These are phyloP conservation scores for Testicularia cyperi DNA, from an alignment of 1,284 basidiomycete species.

Conservation along the genomic window DNA sequence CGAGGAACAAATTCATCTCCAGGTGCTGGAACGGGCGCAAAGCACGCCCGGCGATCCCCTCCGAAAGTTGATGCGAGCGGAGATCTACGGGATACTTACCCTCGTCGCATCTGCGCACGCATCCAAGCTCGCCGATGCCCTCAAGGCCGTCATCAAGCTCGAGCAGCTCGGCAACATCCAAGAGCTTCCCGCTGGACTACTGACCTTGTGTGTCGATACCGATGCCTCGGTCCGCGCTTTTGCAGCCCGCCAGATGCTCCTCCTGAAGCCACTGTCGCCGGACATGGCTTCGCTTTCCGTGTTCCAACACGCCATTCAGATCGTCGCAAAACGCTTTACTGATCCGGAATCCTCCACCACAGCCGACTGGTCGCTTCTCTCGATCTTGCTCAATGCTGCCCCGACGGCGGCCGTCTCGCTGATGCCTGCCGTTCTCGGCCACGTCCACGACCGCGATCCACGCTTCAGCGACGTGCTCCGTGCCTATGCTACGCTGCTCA, in stretches of 20 bases:
- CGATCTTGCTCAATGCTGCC: conserved; percentile 24
- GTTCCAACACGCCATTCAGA: conserved; percentile 8
- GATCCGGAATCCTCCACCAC: conserved; percentile 3
- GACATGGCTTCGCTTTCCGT: conserved; percentile 11
- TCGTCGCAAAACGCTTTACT: conserved; percentile 8
- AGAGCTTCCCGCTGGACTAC: conserved; percentile 34
- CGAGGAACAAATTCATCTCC: conserved; percentile 34
- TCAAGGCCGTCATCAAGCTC: conserved; percentile 21
- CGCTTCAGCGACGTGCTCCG: conserved; percentile 34
- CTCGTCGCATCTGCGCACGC: conserved; percentile 23
- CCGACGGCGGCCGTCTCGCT: conserved; percentile 14
- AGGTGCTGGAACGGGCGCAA: conserved; percentile 16
- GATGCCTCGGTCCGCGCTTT: conserved; percentile 21
- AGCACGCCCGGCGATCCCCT: conserved; percentile 3
- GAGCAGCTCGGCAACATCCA: conserved; percentile 23
- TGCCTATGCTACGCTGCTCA: conserved; percentile 27
- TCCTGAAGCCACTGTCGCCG: conserved; percentile 16
- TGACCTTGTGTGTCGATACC: conserved; percentile 30
- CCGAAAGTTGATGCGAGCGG: conserved; percentile 20
- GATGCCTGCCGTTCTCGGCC: conserved; percentile 21
- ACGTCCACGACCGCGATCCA: conserved; percentile 29
- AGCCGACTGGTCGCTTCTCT: conserved; percentile 32
- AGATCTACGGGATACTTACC: conserved; percentile 34
- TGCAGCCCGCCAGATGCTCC: conserved; percentile 28
- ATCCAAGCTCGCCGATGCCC: conserved; percentile 11